These are phyloP conservation scores for Strobilomyces dryophilus DNA, from an alignment of 768 basidiomycete species.

Conservation along the genomic window DNA sequence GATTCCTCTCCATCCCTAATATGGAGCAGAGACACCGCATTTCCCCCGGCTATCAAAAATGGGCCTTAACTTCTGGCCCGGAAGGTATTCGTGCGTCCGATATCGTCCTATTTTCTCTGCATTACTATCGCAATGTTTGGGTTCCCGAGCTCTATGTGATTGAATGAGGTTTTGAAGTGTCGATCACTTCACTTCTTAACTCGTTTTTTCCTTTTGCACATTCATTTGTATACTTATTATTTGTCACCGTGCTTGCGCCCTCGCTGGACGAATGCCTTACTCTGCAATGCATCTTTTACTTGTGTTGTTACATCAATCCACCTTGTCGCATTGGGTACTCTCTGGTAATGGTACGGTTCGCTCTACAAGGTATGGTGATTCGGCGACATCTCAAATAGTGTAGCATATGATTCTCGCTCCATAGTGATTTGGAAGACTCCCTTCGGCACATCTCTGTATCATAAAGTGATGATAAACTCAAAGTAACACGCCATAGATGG, in stretches of 20 bases:
- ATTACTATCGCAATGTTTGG: slow-evolving; percentile 28
- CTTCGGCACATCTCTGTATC: too few species aligned
- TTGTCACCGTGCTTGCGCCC: not conserved
- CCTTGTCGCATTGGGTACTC: too few species aligned
- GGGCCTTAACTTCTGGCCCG: slow-evolving; percentile 14
- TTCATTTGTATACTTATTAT: not conserved
- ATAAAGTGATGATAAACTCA: too few species aligned
- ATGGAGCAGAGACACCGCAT: slow-evolving; percentile 6
- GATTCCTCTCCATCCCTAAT: not conserved
- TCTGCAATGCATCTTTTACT: not conserved
- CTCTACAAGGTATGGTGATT: slow-evolving; percentile 23
- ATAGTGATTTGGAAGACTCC: too few species aligned
- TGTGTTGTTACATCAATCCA: too few species aligned
- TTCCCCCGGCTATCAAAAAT: slow-evolving; percentile 15
- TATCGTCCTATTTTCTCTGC: slow-evolving; percentile 17
- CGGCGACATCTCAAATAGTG: slow-evolving; percentile 32
- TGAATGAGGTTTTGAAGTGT: slow-evolving; percentile 9
- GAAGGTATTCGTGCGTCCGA: slow-evolving; percentile 16
- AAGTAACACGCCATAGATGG: too few species aligned
- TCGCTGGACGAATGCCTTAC: not conserved
- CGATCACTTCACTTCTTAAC: not conserved
- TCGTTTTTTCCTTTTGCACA: not conserved
- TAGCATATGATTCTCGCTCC: too few species aligned
- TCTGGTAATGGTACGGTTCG: too few species aligned
- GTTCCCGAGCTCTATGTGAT: slow-evolving; percentile 28